Evolutionary conservation across 345 rosid species (phyloP).

Genomic region (Acer yangbiense): DNA sequence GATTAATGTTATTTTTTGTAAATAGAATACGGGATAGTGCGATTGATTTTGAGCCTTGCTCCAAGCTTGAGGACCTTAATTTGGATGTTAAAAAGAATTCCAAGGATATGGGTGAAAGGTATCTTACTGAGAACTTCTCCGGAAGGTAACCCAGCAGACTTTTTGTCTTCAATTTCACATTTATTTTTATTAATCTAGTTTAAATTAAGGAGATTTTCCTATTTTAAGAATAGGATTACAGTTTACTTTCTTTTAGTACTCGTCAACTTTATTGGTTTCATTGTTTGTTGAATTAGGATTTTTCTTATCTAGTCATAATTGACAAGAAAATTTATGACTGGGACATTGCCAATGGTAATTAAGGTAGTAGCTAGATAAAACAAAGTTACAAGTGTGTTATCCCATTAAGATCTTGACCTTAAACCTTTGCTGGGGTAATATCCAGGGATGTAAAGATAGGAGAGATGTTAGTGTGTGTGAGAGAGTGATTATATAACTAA

Average conservation of each 20-base stretch:
- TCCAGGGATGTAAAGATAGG: neutral
- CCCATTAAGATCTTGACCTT: neutral
- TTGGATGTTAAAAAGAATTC: slow-evolving; percentile 63
- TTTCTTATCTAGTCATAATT: neutral
- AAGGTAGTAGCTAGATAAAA: neutral
- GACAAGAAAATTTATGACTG: neutral
- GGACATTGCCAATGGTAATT: neutral
- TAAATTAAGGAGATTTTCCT: slow-evolving; percentile 1
- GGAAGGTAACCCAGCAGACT: slow-evolving; percentile 41
- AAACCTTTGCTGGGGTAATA: neutral
- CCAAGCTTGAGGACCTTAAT: slow-evolving; percentile 73
- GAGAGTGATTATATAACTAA: neutral
- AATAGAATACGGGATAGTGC: slow-evolving; percentile 47
- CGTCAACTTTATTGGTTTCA: neutral
- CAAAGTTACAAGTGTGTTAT: neutral
- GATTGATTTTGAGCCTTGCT: slow-evolving; percentile 71
- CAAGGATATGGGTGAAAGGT: slow-evolving; percentile 35
- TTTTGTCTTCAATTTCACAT: neutral
- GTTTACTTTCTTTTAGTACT: neutral
- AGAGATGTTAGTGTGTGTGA: neutral
- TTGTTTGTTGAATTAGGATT: neutral
- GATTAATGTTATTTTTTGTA: slow-evolving; percentile 12
- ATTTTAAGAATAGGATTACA: neutral
- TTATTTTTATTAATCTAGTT: slow-evolving; percentile 4
- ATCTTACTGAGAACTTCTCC: slow-evolving; percentile 26